Percentiles rank a stretch among this genome's conserved stretches.
Evolutionary conservation across 345 rosid species (phyloP).

Genomic region (Arabidopsis thaliana): TAIR10.1 NC_003071.7:19062001-19062500

Average conservation of each 20-base stretch:
- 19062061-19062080: background rate
- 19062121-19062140: too few relatives aligned
- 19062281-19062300: slow-evolving; percentile 33
- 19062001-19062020: too few relatives aligned
- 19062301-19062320: background rate
- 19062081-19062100: background rate
- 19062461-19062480: slow-evolving; percentile 17
- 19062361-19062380: slow-evolving; percentile 32
- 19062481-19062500: background rate
- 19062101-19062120: background rate
- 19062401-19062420: slow-evolving; percentile 8
- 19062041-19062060: background rate
- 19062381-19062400: slow-evolving; percentile 25
- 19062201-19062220: too few relatives aligned
- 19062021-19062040: background rate
- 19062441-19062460: slow-evolving; percentile 38
- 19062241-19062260: slow-evolving; percentile 32
- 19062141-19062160: too few relatives aligned
- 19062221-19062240: background rate
- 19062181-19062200: background rate
- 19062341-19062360: slow-evolving; percentile 45
- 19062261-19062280: slow-evolving; percentile 49
- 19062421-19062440: slow-evolving; percentile 37
- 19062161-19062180: too few relatives aligned
- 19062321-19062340: slow-evolving; percentile 41